phyloP scores from a whole-genome alignment of 495 filamentous ascomycete genomes.

The Aspergillus hancockii region DNA sequence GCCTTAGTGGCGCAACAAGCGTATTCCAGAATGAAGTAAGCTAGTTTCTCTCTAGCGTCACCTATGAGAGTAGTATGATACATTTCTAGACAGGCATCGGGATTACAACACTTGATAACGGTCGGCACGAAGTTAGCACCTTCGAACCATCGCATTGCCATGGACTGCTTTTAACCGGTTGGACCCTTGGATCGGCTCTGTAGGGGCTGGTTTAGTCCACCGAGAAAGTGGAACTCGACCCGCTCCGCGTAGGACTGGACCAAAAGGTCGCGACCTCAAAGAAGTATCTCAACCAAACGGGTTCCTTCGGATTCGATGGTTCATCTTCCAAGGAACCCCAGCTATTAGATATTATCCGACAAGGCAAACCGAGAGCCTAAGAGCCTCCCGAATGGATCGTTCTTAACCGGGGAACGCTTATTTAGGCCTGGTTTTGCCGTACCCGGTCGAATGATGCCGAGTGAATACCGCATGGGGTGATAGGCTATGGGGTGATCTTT shows the following conservation, averaged over 20 bases:
- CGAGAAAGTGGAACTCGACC: slow-evolving; percentile 2
- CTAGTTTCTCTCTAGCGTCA: not conserved
- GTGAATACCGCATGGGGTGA: not conserved
- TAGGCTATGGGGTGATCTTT: not conserved
- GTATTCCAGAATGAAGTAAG: not conserved
- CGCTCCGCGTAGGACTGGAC: not conserved
- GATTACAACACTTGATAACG: not conserved
- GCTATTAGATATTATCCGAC: not conserved
- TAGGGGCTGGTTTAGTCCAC: slow-evolving; percentile 2
- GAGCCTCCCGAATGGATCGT: not conserved
- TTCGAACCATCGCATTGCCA: not conserved
- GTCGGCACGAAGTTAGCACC: not conserved
- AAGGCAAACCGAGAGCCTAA: not conserved
- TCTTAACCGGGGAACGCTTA: not conserved
- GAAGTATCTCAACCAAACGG: not conserved
- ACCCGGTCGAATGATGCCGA: not conserved
- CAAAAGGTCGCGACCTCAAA: not conserved
- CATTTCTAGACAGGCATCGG: not conserved
- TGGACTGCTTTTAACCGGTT: not conserved
- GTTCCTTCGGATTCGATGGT: not conserved
- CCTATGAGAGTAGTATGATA: not conserved
- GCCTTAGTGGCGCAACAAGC: not conserved
- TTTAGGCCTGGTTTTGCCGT: not conserved
- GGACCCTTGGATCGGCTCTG: not conserved
- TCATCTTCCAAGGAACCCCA: not conserved